These are phyloP conservation scores for Lizonia empirigonia DNA, from an alignment of 2,329 filamentous ascomycete genomes.

Conservation along the genomic window DNA sequence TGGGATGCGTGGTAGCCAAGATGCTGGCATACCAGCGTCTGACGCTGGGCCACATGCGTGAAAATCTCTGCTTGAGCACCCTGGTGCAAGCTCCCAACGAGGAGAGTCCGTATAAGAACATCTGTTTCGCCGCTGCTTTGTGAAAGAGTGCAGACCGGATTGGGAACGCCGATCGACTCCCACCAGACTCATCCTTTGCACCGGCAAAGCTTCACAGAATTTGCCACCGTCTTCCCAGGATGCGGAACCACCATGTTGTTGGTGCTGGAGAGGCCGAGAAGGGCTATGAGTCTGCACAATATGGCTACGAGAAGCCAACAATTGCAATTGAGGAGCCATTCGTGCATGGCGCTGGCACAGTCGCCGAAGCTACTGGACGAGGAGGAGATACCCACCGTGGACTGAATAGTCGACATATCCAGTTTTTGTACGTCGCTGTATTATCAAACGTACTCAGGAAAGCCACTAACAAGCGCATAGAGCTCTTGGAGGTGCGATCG, in stretches of 20 bases:
- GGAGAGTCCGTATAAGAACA: conserved; percentile 9
- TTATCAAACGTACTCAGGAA: not conserved
- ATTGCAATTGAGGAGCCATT: conserved; percentile 30
- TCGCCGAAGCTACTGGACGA: conserved; percentile 35
- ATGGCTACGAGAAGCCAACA: conserved; percentile 26
- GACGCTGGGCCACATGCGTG: conserved; percentile 7
- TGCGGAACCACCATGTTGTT: conserved; percentile 33
- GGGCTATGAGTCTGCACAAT: conserved; percentile 22
- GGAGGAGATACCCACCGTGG: conserved; percentile 45
- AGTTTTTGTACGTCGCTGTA: conserved; percentile 36
- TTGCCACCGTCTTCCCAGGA: conserved; percentile 7
- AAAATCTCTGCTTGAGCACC: conserved; percentile 13
- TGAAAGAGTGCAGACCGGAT: conserved; percentile 4
- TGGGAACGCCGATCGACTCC: not conserved
- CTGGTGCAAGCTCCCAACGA: not conserved
- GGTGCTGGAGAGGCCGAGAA: conserved; percentile 33
- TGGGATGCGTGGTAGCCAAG: conserved; percentile 15
- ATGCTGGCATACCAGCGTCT: conserved; percentile 17
- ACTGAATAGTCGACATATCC: conserved; percentile 47
- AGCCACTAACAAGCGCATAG: conserved; percentile 50
- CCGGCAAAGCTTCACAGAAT: not conserved
- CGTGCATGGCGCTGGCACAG: conserved; percentile 34
- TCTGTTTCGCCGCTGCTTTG: conserved; percentile 2
- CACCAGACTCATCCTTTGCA: not conserved
- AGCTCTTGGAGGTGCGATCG: conserved; percentile 64